Evolutionary conservation across 2,329 filamentous ascomycete species (phyloP), one percentile per base, ranked within the genome.

Genomic region (Botryotinia convoluta): DNA sequence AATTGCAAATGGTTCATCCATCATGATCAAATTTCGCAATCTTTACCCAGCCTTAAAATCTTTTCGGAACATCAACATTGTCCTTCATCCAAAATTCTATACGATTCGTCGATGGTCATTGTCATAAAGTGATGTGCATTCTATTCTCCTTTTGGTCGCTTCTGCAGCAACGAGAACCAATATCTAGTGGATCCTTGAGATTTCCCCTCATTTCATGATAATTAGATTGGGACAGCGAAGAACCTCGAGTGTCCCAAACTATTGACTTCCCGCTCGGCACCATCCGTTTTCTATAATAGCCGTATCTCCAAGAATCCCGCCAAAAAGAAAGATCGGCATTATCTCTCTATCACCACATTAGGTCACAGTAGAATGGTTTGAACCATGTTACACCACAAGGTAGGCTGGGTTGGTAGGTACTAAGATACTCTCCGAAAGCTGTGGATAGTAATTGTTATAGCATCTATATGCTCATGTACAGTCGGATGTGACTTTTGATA

Each of bases 131-230:
- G 20, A 65, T 71, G 20, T 70, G 67, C 69, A 54, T 71, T 29
- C 44, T 69, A 73, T 74, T 72, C 73, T 75, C n/a, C 45, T 69
- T 75, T 51, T 48, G 72, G 71, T 57, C 54, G 61, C n/a, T 57
- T 61, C 70, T 74, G 73, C 75, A 74, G 65, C 70, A 54, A 76
- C 72, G 67, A 72, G 29, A 32, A 60, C 42, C 39, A 64, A 62
- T 73, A 67, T 32, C 29, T 22, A 54, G 37, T 72, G 35, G 45
- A 59, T 59, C 69, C 69, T 67, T 29, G 61, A 57, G 37, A 39
- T 57, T 76, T 74, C 75, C 75, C 72, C 75, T 74, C 75, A 74
- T 74, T 72, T 65, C 62, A 61, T 32, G 51, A 39, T 64, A 65
- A 73, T 70, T 51, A 68, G 72, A 54, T 72, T 69, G 44, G 64